These are phyloP conservation scores for Corymbia maculata DNA, from an alignment of 345 rosid species.

Conservation along the genomic window DNA sequence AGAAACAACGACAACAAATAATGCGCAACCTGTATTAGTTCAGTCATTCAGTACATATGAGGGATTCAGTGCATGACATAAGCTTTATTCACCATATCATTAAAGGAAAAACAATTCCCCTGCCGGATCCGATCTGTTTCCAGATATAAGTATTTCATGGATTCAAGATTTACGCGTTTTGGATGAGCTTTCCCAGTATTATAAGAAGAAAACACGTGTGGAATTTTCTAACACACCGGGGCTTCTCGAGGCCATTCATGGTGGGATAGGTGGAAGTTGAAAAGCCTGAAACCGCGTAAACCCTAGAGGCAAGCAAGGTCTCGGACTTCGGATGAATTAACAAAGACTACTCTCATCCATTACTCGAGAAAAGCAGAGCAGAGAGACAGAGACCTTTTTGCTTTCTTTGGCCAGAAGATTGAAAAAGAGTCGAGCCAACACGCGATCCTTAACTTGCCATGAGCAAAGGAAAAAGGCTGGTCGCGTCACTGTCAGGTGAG, in stretches of 20 bases:
- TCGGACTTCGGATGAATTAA: background rate
- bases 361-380: background rate
- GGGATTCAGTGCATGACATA: fast-evolving
- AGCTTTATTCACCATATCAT: background rate
- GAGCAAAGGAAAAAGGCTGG: background rate
- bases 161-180: background rate
- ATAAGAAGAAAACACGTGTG: background rate
- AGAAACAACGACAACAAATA: background rate
- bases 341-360: background rate
- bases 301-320: background rate
- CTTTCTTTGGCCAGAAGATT: background rate
- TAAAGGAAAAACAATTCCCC: too few species aligned
- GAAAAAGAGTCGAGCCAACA: background rate
- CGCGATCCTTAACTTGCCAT: background rate
- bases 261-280: background rate
- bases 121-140: background rate
- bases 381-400: background rate
- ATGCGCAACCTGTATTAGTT: background rate
- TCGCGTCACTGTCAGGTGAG: background rate
- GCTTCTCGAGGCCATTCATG: background rate
- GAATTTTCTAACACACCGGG: too few species aligned
- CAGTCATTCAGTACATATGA: background rate
- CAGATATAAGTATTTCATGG: background rate
- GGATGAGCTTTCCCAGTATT: background rate
- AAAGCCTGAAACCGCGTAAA: background rate